Evolutionary conservation across 176 grass and related monocot genomes (phyloP).

Genomic region (Carex parvula): DNA sequence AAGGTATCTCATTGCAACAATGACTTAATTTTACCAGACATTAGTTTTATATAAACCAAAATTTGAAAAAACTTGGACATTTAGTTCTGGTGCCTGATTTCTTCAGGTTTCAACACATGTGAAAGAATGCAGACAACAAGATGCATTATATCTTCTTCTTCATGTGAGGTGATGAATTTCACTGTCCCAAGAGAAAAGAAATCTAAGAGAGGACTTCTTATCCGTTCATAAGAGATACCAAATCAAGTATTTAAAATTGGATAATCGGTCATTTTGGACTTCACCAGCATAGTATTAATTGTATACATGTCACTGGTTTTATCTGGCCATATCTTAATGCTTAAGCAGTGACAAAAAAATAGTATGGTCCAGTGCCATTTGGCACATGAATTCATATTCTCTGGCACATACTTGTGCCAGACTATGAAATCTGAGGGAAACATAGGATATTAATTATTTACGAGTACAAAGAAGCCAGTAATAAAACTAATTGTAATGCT

Average conservation of each 20-base stretch:
- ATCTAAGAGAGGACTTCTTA: not conserved
- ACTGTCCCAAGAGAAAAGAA: slow-evolving; percentile 24
- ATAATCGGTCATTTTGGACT: not conserved
- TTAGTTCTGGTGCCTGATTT: slow-evolving; percentile 28
- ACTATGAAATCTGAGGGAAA: not conserved
- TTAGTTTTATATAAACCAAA: not conserved
- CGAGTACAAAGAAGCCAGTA: not conserved
- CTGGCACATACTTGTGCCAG: not conserved
- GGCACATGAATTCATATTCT: not conserved
- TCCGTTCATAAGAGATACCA: not conserved
- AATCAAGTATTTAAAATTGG: not conserved
- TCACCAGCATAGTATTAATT: not conserved
- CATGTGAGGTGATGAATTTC: slow-evolving; percentile 49
- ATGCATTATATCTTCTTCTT: slow-evolving; percentile 63
- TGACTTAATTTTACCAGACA: not conserved
- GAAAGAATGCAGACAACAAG: slow-evolving; percentile 53
- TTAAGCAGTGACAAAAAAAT: not conserved
- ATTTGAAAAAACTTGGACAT: not conserved
- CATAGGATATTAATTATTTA: not conserved
- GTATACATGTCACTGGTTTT: slow-evolving; percentile 3
- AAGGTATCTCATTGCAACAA: not conserved
- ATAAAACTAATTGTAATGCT: not conserved
- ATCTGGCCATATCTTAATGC: not conserved
- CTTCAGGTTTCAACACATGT: slow-evolving; percentile 53
- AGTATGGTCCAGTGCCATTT: not conserved